Percentiles rank a stretch among this genome's conserved stretches.
phyloP scores from a whole-genome alignment of 2,329 filamentous ascomycete species.

The Helotiales sp. region DNA sequence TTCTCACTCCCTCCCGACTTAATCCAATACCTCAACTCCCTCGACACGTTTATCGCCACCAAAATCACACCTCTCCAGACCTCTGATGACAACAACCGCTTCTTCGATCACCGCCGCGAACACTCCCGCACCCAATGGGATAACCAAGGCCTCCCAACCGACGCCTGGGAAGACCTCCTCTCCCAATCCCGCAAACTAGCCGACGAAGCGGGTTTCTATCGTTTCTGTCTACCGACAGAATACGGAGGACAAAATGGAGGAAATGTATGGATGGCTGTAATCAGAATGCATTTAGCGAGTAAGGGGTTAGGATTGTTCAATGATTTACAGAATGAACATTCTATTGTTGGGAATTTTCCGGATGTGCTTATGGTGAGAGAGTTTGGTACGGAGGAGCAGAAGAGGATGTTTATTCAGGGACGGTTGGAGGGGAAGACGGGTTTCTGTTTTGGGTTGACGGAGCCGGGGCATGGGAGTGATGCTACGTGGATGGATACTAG shows the following conservation, averaged over 20 bases:
- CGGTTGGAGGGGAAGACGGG: conserved; percentile 53
- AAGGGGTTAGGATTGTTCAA: conserved; percentile 62
- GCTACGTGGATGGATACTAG: conserved; percentile 61
- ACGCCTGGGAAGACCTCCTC: conserved; percentile 59
- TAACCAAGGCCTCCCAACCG: conserved; percentile 48
- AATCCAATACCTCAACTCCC: conserved; percentile 44
- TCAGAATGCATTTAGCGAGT: conserved; percentile 58
- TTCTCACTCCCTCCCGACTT: conserved; percentile 56
- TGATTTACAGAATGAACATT: conserved; percentile 64
- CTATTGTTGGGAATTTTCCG: conserved; percentile 62
- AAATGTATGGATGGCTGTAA: conserved; percentile 64
- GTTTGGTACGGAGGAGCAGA: conserved; percentile 55
- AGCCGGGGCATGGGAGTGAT: conserved; percentile 61
- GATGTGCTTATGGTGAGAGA: conserved; percentile 62
- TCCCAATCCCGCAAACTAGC: conserved; percentile 48
- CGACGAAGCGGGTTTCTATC: conserved; percentile 60
- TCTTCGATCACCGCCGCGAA: conserved; percentile 66
- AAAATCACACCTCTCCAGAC: conserved; percentile 56
- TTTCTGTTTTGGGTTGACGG: conserved; percentile 62
- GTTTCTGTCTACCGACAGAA: conserved; percentile 55
- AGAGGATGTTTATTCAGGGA: conserved; percentile 51
- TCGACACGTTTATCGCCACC: conserved; percentile 57
- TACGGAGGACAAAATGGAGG: conserved; percentile 52
- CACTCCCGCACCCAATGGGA: conserved; percentile 60
- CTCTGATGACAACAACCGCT: conserved; percentile 60